Evolutionary conservation across 768 basidiomycete genomes (phyloP).

Genomic region (Pulveroboletus sp.): DNA sequence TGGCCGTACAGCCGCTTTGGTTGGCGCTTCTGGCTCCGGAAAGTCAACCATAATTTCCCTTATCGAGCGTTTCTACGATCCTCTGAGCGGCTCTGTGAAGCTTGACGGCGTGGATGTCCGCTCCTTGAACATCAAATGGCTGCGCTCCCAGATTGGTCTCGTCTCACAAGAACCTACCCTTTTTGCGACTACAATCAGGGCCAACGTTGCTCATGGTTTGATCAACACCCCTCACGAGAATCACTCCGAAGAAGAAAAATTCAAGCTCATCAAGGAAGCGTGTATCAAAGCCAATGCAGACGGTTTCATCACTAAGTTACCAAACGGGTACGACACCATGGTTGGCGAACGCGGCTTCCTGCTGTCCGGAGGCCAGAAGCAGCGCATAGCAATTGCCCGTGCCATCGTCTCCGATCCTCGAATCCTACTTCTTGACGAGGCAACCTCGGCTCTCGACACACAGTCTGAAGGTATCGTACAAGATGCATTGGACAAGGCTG

Average conservation of each 20-base stretch:
- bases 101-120: slow-evolving; percentile 75
- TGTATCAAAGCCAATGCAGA: slow-evolving; percentile 89
- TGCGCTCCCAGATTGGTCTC: slow-evolving; percentile 83
- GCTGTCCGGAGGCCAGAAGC: slow-evolving; percentile 81
- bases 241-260: slow-evolving; percentile 69
- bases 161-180: slow-evolving; percentile 88
- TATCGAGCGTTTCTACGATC: slow-evolving; percentile 89
- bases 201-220: slow-evolving; percentile 83
- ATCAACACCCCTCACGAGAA: slow-evolving; percentile 71
- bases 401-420: slow-evolving; percentile 87
- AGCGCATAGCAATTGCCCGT: slow-evolving; percentile 87
- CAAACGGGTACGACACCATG: slow-evolving; percentile 81
- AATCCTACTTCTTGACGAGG: slow-evolving; percentile 87
- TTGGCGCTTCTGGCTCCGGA: slow-evolving; percentile 78
- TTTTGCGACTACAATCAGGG: slow-evolving; percentile 80
- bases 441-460: slow-evolving; percentile 86
- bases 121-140: slow-evolving; percentile 79
- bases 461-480: slow-evolving; percentile 87
- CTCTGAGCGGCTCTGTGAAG: slow-evolving; percentile 60
- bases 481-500: slow-evolving; percentile 85
- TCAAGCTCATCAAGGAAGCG: slow-evolving; percentile 75
- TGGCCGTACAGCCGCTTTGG: slow-evolving; percentile 75
- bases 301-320: slow-evolving; percentile 80
- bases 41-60: slow-evolving; percentile 77
- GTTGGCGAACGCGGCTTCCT: slow-evolving; percentile 89